These are phyloP conservation scores for Candida suzukii DNA, from an alignment of 805 yeast genomes.

Conservation along the genomic window DNA sequence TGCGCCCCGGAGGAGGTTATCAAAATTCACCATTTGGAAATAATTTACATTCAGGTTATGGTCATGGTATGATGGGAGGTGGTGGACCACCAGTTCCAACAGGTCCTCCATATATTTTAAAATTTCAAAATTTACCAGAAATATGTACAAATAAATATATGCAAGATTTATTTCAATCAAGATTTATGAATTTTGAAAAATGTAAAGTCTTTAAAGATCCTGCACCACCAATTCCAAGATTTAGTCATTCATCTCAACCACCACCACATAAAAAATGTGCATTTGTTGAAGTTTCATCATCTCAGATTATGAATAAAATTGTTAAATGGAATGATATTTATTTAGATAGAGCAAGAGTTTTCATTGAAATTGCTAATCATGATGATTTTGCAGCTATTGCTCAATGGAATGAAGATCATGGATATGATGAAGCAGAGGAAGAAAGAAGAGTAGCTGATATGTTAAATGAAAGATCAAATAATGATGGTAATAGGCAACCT, in stretches of 20 bases:
- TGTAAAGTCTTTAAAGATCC: constrained; percentile 46
- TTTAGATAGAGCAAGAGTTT: constrained; percentile 28
- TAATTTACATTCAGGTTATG: too few species aligned
- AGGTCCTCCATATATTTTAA: constrained; percentile 60
- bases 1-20: too few species aligned
- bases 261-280: constrained; percentile 45
- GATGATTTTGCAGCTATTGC: constrained; percentile 27
- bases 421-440: background rate
- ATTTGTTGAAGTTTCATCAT: constrained; percentile 49
- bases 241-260: constrained; percentile 35
- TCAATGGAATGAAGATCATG: constrained; percentile 1
- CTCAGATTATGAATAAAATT: constrained; percentile 48
- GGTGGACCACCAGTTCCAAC: too few species aligned
- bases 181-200: constrained; percentile 51
- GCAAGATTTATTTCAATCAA: constrained; percentile 54
- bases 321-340: constrained; percentile 56
- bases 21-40: constrained; percentile 4
- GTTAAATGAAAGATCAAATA: background rate
- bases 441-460: constrained; percentile 4
- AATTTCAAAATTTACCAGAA: constrained; percentile 53
- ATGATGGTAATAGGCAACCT: background rate
- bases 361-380: constrained; percentile 29
- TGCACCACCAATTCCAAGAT: constrained; percentile 18
- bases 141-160: constrained; percentile 44
- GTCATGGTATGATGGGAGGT: too few species aligned